Evolutionary conservation across 1,139 yeast species (phyloP).

Genomic region (Trichomonascaceae sp.): DNA sequence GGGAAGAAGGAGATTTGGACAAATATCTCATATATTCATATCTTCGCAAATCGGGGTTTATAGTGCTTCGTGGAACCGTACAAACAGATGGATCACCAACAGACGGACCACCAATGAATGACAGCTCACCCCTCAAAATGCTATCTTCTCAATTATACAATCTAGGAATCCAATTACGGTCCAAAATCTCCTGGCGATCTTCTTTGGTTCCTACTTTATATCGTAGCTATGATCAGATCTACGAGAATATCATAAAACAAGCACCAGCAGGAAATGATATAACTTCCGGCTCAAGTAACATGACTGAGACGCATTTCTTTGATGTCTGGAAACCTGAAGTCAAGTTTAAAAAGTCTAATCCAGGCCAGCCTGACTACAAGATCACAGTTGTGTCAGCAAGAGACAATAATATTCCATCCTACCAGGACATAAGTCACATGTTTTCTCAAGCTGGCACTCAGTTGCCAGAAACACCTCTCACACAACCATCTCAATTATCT

Average conservation of each 20-base stretch:
- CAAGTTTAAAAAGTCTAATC: slow-evolving; percentile 58
- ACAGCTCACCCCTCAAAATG: too few relatives aligned
- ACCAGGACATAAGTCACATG: slow-evolving; percentile 17
- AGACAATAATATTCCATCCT: slow-evolving; percentile 46
- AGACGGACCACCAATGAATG: too few relatives aligned
- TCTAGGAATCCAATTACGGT: neutral
- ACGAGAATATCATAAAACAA: neutral
- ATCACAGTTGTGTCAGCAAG: slow-evolving; percentile 55
- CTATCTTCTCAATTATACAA: neutral
- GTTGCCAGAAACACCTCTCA: slow-evolving; percentile 31
- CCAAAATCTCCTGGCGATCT: neutral
- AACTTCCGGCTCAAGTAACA: neutral
- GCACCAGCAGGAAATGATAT: slow-evolving; percentile 4
- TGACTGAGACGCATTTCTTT: slow-evolving; percentile 36
- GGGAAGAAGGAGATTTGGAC: slow-evolving; percentile 44
- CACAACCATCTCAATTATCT: slow-evolving; percentile 28
- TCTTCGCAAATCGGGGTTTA: slow-evolving; percentile 73
- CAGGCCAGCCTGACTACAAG: slow-evolving; percentile 73
- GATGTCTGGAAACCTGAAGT: slow-evolving; percentile 81
- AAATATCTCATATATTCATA: slow-evolving; percentile 66
- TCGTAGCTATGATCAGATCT: neutral
- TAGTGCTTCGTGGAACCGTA: slow-evolving; percentile 50
- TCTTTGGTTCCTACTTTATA: neutral
- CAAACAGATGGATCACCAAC: neutral
- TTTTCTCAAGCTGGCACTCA: slow-evolving; percentile 27